Percentiles rank a stretch among this genome's conserved stretches.
phyloP scores from a whole-genome alignment of 2,329 filamentous ascomycete genomes.

The Xylariaceae sp. region DNA sequence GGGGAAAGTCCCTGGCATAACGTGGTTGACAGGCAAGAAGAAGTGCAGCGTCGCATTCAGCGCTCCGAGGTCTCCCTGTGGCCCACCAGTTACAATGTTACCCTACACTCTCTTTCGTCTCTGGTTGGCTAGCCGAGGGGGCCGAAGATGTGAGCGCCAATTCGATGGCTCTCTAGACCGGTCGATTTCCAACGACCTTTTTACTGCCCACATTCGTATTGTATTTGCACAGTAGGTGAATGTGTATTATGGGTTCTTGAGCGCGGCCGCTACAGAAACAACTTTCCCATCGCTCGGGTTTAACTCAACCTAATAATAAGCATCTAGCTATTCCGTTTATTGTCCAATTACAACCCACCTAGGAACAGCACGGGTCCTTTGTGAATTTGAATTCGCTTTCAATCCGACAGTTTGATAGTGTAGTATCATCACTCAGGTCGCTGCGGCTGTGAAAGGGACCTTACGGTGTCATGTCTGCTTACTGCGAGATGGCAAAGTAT shows the following conservation, averaged over 20 bases:
- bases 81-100: slow-evolving; percentile 7
- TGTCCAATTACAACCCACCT: neutral
- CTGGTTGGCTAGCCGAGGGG: slow-evolving; percentile 11
- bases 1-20: slow-evolving; percentile 31
- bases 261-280: neutral
- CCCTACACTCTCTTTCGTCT: neutral
- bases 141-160: slow-evolving; percentile 2
- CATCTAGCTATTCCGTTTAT: neutral
- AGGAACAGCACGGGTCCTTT: too few species aligned
- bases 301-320: neutral
- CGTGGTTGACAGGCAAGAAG: slow-evolving; percentile 32
- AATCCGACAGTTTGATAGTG: too few species aligned
- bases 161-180: slow-evolving; percentile 17
- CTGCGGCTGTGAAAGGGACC: too few species aligned
- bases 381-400: too few species aligned
- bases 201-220: neutral
- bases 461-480: too few species aligned
- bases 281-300: neutral
- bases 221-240: too few species aligned
- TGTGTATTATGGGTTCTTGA: too few species aligned
- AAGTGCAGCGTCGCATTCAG: slow-evolving; percentile 31
- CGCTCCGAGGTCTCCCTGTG: slow-evolving; percentile 18
- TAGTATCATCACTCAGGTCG: too few species aligned
- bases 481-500: too few species aligned
- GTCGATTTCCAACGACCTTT: slow-evolving; percentile 1